phyloP scores from a whole-genome alignment of 2,329 filamentous ascomycete genomes.

The Colletotrichum sp. region DNA sequence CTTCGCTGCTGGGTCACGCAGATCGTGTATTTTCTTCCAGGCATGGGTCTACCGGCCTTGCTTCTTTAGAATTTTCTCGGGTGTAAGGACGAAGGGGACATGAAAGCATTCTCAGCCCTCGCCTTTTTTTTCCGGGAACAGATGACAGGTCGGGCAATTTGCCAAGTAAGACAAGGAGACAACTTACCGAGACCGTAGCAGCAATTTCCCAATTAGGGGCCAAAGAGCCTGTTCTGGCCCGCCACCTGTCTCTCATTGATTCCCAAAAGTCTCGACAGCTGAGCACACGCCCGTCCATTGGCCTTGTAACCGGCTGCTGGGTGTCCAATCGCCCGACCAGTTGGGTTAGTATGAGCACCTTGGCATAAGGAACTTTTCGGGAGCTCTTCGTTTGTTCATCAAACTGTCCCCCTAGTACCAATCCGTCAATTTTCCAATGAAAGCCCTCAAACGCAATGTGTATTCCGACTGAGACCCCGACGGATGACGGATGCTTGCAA shows the following conservation, averaged over 20 bases:
- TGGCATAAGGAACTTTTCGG: background rate
- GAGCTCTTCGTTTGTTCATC: background rate
- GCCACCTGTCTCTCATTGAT: background rate
- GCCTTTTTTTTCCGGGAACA: conserved; percentile 7
- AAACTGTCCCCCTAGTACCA: background rate
- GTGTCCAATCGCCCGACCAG: background rate
- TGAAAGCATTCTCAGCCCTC: background rate
- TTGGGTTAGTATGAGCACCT: background rate
- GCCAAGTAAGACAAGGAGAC: conserved; percentile 4
- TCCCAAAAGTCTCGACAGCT: background rate
- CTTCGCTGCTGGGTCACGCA: background rate
- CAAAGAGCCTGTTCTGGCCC: background rate
- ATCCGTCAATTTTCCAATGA: background rate
- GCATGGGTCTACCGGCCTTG: background rate
- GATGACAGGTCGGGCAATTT: background rate
- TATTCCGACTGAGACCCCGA: background rate
- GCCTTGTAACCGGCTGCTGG: background rate
- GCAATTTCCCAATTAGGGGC: background rate
- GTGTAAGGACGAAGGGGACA: background rate
- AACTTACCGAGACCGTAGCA: conserved; percentile 1
- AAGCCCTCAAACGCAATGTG: background rate
- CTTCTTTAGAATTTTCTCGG: background rate
- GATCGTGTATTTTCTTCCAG: background rate
- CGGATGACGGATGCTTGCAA: conserved; percentile 8
- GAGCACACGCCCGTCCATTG: background rate